Evolutionary conservation across 352 stramenopile genomes (phyloP).

Genomic region (Globisporangium emineosum): DNA sequence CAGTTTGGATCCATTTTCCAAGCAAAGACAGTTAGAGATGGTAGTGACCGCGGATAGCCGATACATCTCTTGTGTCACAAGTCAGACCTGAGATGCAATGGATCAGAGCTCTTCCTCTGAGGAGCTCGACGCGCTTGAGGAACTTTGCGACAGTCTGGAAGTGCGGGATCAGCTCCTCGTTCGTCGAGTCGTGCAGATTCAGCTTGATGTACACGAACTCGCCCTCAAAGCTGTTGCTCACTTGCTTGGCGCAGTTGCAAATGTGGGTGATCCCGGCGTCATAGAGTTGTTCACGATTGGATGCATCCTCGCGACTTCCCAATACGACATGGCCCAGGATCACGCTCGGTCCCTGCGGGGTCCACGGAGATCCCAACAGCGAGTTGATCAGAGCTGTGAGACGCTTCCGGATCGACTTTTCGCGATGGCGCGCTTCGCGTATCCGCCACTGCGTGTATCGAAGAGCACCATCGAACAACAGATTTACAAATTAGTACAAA

Average conservation of each 20-base stretch:
- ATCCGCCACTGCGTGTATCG: slow-evolving; percentile 35
- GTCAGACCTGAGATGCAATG: slow-evolving; percentile 47
- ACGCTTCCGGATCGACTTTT: slow-evolving; percentile 26
- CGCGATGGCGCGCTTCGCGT: slow-evolving; percentile 26
- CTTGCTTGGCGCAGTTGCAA: slow-evolving; percentile 54
- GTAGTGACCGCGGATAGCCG: too few species aligned
- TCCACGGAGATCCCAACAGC: slow-evolving; percentile 21
- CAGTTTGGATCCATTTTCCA: neutral
- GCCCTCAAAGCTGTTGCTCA: slow-evolving; percentile 56
- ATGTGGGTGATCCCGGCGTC: slow-evolving; percentile 51
- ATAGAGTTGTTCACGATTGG: slow-evolving; percentile 38
- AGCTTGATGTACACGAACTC: slow-evolving; percentile 70
- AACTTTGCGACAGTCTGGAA: slow-evolving; percentile 56
- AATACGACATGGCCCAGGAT: slow-evolving; percentile 54
- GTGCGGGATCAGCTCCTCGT: slow-evolving; percentile 51
- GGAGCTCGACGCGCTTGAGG: slow-evolving; percentile 43
- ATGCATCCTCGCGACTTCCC: slow-evolving; percentile 40
- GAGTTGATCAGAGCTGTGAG: slow-evolving; percentile 24
- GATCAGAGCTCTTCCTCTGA: slow-evolving; percentile 48
- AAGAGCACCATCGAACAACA: neutral
- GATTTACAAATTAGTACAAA: neutral
- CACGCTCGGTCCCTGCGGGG: slow-evolving; percentile 21
- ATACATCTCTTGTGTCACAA: too few species aligned
- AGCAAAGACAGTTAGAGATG: neutral
- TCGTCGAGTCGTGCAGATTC: slow-evolving; percentile 40